Base-by-base conservation (phyloP, 139 green algal genomes). In the Chlamydomonas sphaeroides region DNA sequence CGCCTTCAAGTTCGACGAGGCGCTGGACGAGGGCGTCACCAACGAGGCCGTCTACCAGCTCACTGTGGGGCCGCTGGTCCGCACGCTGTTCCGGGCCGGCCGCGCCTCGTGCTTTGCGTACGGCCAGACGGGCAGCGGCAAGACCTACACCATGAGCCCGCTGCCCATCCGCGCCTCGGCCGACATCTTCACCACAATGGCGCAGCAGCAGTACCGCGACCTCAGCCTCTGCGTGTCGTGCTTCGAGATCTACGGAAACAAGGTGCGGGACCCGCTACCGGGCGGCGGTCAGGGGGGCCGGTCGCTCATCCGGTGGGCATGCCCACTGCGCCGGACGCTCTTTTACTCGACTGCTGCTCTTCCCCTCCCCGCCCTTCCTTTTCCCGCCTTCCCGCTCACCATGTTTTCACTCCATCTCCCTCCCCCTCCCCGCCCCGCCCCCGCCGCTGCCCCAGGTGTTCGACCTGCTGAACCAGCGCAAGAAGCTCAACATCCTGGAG, bases 171-270 rank as follows among this genome's bases (percentile, higher is more conserved):
- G 96, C 7, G 94, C 97, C 5, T 93, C 94, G 1, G 74, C 88
- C 25, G 96, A 99, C 88, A 97, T 99, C 32, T 91, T 99, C 48
- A 61, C 59, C 26, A 88, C 91, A 69, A 88, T 98, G 79, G 75
- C 85, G 11, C 69, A 65, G 56, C 78, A 78, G 6, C 68, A 95
- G 78, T 90, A 94, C 81, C 41, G 42, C 5, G 84, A 88, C 70
- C 62, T 94, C 23, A 82, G 80, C 42, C 87, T 98, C 33, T 95
- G 87, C 73, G 89, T 98, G 8, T 92, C 80, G 74, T 98, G 95
- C 88, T 99, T 98, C 85, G 97, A 99, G 88, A 99, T 99, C 86
- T 99, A 99, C 79, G 96, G 97, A 51, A 96, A 97, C 81, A 98
- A 98, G 89, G 83, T 98, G 39, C 0, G 62, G 28, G 25, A n/a